Base-by-base conservation (phyloP, 2,329 filamentous ascomycete species). In the Atkinsonella texensis region DNA sequence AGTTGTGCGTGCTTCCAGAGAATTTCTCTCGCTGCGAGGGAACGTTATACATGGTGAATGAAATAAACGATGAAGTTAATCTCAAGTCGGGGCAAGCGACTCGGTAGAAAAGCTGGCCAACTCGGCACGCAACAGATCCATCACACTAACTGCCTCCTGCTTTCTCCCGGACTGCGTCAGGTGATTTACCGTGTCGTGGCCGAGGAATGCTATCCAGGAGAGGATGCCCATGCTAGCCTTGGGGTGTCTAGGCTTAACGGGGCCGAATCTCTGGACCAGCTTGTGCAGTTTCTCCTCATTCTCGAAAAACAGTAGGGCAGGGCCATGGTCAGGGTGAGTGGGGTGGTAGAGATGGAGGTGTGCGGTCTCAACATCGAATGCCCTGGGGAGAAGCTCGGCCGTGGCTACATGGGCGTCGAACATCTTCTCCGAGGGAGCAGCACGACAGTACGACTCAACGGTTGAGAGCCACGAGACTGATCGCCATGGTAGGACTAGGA, bases 341-440 rank as follows among this genome's bases (percentile, higher is more conserved):
- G 79, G 79, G 58, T 81, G 78, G 52, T 76, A 68, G 1, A 82
- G 67, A 31, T 74, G 68, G 3, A 82, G 66, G 56, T 81, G 79
- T 0, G 78, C 77, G 33, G 69, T 66, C 48, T 78, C 73, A 8
- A 79, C 60, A 8, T 60, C 59, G 39, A 73, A 61, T 1, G 66
- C 62, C 23, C 59, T 58, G 5, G 63, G 56, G 15, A 74, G 63
- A 15, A 65, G 66, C 47, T 70, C 63, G 20, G 73, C 74, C 4
- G 77, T 68, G 41, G 69, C 67, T 39, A 75, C 67, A 54, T 81
- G 80, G 0, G 68, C 63, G 52, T 81, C 75, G 51, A 79, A 82
- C 0, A 77, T 64, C 6, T 64, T 56, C 18, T 70, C 69, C 0
- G 74, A 73, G 0, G 77, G 74, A 9, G 66, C 66, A 0, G 68